These are phyloP conservation scores for Waltergamsia citrina DNA, from an alignment of 2,329 filamentous ascomycete species.

Conservation along the genomic window DNA sequence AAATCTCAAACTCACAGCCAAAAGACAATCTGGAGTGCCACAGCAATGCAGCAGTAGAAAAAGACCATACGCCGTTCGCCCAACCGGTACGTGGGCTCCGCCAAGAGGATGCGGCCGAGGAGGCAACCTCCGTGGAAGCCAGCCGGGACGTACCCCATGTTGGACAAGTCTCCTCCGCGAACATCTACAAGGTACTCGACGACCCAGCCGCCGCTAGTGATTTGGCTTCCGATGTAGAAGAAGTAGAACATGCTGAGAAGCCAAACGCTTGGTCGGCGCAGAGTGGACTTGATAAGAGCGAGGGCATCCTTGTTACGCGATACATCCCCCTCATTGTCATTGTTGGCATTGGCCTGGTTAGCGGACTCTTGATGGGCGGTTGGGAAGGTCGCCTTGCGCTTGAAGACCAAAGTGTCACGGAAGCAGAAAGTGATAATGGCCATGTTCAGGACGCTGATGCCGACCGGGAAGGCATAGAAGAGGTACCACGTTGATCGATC, in stretches of 20 bases:
- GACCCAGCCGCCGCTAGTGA: constrained; percentile 53
- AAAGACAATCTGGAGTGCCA: constrained; percentile 48
- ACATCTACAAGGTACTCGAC: constrained; percentile 54
- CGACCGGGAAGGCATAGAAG: constrained; percentile 47
- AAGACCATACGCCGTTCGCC: constrained; percentile 50
- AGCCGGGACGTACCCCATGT: constrained; percentile 53
- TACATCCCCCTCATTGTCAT: not conserved
- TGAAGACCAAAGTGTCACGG: constrained; percentile 30
- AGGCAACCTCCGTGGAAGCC: constrained; percentile 50
- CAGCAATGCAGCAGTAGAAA: constrained; percentile 38
- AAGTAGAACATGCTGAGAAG: constrained; percentile 54
- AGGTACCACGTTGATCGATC: constrained; percentile 35
- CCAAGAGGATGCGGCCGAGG: constrained; percentile 45
- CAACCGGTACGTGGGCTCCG: constrained; percentile 48
- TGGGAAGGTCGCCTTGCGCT: constrained; percentile 5
- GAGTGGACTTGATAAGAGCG: constrained; percentile 31
- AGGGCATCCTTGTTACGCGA: constrained; percentile 22
- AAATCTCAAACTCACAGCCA: constrained; percentile 45
- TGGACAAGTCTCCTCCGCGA: constrained; percentile 43
- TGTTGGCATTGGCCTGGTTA: not conserved
- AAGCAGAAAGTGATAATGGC: constrained; percentile 37
- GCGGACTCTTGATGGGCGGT: not conserved
- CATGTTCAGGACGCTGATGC: constrained; percentile 40
- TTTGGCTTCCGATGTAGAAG: constrained; percentile 46
- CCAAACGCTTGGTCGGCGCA: constrained; percentile 41